These are phyloP conservation scores for Aspergillus aculeatinus DNA, from an alignment of 2,329 filamentous ascomycete genomes.

Conservation along the genomic window DNA sequence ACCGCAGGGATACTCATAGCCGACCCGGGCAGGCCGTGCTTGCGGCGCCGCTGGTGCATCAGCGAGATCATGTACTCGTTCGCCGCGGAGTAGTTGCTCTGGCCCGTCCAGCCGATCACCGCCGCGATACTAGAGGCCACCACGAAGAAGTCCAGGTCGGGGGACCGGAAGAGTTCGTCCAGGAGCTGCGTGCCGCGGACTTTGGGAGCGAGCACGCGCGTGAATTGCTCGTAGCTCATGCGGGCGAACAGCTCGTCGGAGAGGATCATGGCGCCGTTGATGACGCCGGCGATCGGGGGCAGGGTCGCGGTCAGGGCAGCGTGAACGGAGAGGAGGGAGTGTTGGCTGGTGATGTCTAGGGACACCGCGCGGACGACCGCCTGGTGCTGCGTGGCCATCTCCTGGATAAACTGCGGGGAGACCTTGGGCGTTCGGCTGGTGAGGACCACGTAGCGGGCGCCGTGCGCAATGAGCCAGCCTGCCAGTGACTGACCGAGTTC, in stretches of 20 bases:
- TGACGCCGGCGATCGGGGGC: slow-evolving; percentile 14
- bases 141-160: slow-evolving; percentile 16
- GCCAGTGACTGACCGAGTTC: slow-evolving; percentile 25
- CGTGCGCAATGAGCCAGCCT: slow-evolving; percentile 28
- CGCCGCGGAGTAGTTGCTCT: too few relatives aligned
- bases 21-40: too few relatives aligned
- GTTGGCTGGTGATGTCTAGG: too few relatives aligned
- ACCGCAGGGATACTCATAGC: too few relatives aligned
- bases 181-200: slow-evolving; percentile 7
- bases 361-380: too few relatives aligned
- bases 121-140: slow-evolving; percentile 3
- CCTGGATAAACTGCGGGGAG: slow-evolving; percentile 7
- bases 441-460: slow-evolving; percentile 24
- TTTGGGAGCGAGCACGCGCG: slow-evolving; percentile 5
- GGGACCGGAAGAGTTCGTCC: slow-evolving; percentile 6
- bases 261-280: slow-evolving; percentile 16
- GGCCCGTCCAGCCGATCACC: background rate
- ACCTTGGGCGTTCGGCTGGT: slow-evolving; percentile 27
- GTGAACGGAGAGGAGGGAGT: background rate
- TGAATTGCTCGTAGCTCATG: slow-evolving; percentile 3
- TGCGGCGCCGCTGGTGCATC: too few relatives aligned
- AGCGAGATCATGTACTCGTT: too few relatives aligned
- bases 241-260: slow-evolving; percentile 11
- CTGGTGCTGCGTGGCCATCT: background rate
- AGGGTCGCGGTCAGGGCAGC: background rate